Percentiles rank a stretch among this genome's conserved stretches.
phyloP scores from a whole-genome alignment of 768 basidiomycete species.

The Mycena vitilis region DNA sequence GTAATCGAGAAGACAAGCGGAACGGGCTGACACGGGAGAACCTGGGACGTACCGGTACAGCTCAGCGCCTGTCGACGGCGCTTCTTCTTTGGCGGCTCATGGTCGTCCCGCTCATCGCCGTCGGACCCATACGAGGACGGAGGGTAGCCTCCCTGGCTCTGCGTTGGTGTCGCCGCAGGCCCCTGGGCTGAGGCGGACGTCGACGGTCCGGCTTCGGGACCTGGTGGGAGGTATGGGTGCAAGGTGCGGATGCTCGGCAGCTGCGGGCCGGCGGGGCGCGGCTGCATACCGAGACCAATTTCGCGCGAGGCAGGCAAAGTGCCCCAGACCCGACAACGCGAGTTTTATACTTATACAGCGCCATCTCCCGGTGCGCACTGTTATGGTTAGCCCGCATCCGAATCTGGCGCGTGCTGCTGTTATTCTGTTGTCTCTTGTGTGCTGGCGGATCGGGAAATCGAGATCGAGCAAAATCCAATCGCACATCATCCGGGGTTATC shows the following conservation, averaged over 20 bases:
- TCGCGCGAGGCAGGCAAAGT: no score
- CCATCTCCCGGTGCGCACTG: no score
- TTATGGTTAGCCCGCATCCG: constrained; percentile 19
- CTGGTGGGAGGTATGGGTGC: constrained; percentile 70
- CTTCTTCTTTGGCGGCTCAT: constrained; percentile 78
- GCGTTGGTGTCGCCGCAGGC: constrained; percentile 25
- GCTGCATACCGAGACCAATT: not conserved
- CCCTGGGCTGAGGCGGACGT: constrained; percentile 32
- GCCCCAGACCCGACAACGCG: no score
- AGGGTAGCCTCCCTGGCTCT: constrained; percentile 21
- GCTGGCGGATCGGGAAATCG: not conserved
- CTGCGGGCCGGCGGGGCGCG: constrained; percentile 28
- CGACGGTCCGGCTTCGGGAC: constrained; percentile 45
- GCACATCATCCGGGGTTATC: constrained; percentile 3
- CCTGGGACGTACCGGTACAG: constrained; percentile 72
- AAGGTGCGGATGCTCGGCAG: constrained; percentile 78
- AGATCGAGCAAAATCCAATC: constrained; percentile 12
- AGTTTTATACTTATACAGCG: no score
- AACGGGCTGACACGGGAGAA: no score
- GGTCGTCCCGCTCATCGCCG: constrained; percentile 63
- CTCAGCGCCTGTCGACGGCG: constrained; percentile 84
- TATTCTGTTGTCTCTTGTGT: not conserved
- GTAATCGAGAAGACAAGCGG: not conserved
- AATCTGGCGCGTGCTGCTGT: not conserved
- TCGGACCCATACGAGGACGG: constrained; percentile 43